Conservation (phyloP, 495 filamentous ascomycete species). For the Pyrenopolyporus hunteri region DNA sequence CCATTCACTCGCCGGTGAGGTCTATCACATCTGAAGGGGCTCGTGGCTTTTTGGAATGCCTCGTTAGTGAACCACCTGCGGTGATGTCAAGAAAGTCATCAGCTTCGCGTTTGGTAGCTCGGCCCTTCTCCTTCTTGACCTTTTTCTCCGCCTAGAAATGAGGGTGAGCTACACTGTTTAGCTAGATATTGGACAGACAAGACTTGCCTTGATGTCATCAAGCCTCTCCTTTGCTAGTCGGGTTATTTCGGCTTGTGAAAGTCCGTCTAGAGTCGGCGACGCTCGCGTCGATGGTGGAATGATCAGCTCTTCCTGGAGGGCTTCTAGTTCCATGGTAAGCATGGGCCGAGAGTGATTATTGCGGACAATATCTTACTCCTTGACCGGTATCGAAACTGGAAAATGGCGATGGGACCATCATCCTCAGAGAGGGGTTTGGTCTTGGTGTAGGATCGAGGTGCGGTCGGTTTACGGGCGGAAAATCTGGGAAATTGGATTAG, state of each 20-base stretch:
- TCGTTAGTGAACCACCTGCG: not conserved
- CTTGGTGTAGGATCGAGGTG: not conserved
- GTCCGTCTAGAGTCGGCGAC: constrained; percentile 9
- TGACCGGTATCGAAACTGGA: constrained; percentile 44
- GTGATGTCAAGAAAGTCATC: constrained; percentile 23
- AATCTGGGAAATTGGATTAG: constrained; percentile 6
- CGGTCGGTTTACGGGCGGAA: not conserved
- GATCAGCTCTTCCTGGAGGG: constrained; percentile 42
- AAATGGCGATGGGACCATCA: constrained; percentile 35
- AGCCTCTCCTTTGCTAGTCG: constrained; percentile 35
- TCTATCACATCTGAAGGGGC: constrained; percentile 10
- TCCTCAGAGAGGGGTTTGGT: constrained; percentile 1
- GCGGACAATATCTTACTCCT: constrained; percentile 25
- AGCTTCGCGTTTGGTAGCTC: constrained; percentile 28
- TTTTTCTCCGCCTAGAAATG: constrained; percentile 4
- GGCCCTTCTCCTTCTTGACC: constrained; percentile 9
- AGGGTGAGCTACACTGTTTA: not conserved
- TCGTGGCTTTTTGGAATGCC: constrained; percentile 12
- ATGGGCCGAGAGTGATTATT: not conserved
- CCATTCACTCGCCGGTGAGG: constrained; percentile 27
- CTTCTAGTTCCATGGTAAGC: constrained; percentile 28
- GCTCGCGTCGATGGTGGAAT: constrained; percentile 42
- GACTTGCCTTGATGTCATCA: constrained; percentile 28
- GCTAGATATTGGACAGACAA: not conserved
- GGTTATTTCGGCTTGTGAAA: constrained; percentile 17